Percentiles rank a stretch among this genome's conserved stretches.
These are phyloP conservation scores for Globisporangium recalcitrans DNA, from an alignment of 352 stramenopile species.

Conservation along the genomic window DNA sequence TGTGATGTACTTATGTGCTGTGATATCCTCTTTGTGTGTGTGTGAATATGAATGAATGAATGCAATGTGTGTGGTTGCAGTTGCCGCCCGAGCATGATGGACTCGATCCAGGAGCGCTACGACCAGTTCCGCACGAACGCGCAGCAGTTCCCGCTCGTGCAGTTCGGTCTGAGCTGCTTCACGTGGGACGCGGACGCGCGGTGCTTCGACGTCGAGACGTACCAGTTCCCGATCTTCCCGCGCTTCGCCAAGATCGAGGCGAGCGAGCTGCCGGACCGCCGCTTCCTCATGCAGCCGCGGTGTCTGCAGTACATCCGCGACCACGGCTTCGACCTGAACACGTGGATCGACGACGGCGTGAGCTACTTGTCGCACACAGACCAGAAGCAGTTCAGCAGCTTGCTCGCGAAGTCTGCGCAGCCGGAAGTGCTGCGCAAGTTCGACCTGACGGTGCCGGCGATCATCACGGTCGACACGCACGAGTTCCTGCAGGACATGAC, in stretches of 20 bases:
- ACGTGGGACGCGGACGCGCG: constrained; percentile 33
- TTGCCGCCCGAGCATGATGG: constrained; percentile 57
- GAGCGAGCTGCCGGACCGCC: constrained; percentile 33
- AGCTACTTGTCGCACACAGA: constrained; percentile 63
- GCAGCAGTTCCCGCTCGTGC: constrained; percentile 59
- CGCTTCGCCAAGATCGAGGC: constrained; percentile 30
- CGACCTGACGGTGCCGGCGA: constrained; percentile 22
- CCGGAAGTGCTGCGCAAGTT: constrained; percentile 38
- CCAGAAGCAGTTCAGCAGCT: constrained; percentile 23
- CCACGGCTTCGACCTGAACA: constrained; percentile 77
- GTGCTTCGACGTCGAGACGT: constrained; percentile 54
- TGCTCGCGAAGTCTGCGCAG: constrained; percentile 23
- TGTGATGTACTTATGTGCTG: neutral
- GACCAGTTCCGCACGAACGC: constrained; percentile 46
- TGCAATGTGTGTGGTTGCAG: constrained; percentile 14
- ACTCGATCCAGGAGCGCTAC: constrained; percentile 67
- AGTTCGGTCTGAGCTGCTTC: constrained; percentile 76
- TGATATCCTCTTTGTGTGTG: too few relatives aligned
- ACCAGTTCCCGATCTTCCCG: constrained; percentile 77
- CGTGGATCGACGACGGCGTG: constrained; percentile 69
- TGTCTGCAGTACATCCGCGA: constrained; percentile 72
- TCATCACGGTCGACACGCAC: constrained; percentile 40
- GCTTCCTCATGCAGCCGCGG: constrained; percentile 67
- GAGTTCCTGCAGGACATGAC: constrained; percentile 34
- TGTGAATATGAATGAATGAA: neutral